Base-by-base conservation (phyloP, 495 filamentous ascomycete species). In the Annulohypoxylon nitens region DNA sequence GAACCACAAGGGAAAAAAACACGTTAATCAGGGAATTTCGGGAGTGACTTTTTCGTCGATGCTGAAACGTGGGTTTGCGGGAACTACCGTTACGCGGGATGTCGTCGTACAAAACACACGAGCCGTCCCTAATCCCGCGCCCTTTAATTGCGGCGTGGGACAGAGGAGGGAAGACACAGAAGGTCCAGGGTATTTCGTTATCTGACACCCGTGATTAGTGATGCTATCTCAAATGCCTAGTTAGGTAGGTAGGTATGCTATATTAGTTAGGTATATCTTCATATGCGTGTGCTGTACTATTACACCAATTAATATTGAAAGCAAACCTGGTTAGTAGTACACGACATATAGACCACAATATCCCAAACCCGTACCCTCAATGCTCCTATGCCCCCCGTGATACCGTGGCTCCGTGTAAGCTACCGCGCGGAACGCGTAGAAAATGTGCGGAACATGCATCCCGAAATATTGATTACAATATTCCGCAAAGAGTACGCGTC, bases 61-160 rank as follows among this genome's bases (percentile, higher is more conserved):
- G 37, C 37, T 59, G 64, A 67, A 67, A 67, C 64, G 45, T 48
- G 54, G 54, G 54, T 48, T 23, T 23, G 14, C 64, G 64, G 64
- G 47, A 58, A 39, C 45, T 41, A 43, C 64, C 64, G 64, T 43
- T 43, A 11, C 39, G 39, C 12, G 39, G 39, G 39, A 43, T 60
- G 64, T 30, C 64, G 45, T 41, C n/a, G 45, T 10, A 47, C 34
- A 43, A 39, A 9, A 6, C 57, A 14, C 23, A n/a, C 33, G 48
- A 26, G 11, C 36, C 23, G 47, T 47, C 50, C 36, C 62, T 47
- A 9, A 6, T 47, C 18, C 62, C 41, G 37, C 41, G 37, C 10
- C 33, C 36, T 65, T 43, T 65, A 65, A 65, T 65, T 57, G 50
- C 62, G 33, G 20, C 23, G 50, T 55, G 26, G 47, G 18, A 65